phyloP scores from a whole-genome alignment of 805 yeast species.

The Grigorovia jiainica region DNA sequence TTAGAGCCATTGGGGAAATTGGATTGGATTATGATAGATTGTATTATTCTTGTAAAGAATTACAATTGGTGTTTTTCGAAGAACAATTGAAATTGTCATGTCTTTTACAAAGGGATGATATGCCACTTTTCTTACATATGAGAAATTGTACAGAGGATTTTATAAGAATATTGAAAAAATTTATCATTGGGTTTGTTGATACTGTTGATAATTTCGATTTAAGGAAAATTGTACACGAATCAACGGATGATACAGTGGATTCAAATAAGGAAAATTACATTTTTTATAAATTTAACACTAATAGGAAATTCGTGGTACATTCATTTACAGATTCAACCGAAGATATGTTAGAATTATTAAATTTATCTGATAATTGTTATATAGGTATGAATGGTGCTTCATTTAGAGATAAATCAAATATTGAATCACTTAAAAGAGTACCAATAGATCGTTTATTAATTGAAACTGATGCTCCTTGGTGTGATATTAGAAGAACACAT shows the following conservation, averaged over 20 bases:
- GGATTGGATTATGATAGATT: slow-evolving; percentile 92
- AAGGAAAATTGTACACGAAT: slow-evolving; percentile 3
- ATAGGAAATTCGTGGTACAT: slow-evolving; percentile 75
- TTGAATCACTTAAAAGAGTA: slow-evolving; percentile 53
- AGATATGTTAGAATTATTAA: slow-evolving; percentile 52
- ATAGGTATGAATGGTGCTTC: slow-evolving; percentile 93
- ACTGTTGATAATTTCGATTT: slow-evolving; percentile 17
- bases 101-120: slow-evolving; percentile 34
- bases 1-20: slow-evolving; percentile 87
- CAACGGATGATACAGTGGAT: background rate
- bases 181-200: slow-evolving; percentile 35
- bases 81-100: slow-evolving; percentile 56
- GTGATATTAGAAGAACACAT: slow-evolving; percentile 81
- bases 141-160: slow-evolving; percentile 81
- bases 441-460: slow-evolving; percentile 66
- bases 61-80: slow-evolving; percentile 59
- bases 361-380: slow-evolving; percentile 32
- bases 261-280: slow-evolving; percentile 9
- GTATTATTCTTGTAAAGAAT: slow-evolving; percentile 58
- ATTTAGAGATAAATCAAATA: slow-evolving; percentile 63
- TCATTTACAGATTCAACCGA: slow-evolving; percentile 79
- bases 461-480: slow-evolving; percentile 99
- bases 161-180: slow-evolving; percentile 51
- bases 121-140: slow-evolving; percentile 88
- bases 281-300: slow-evolving; percentile 25